These are phyloP conservation scores for Austropuccinia psidii DNA, from an alignment of 1,284 basidiomycete species.

Conservation along the genomic window DNA sequence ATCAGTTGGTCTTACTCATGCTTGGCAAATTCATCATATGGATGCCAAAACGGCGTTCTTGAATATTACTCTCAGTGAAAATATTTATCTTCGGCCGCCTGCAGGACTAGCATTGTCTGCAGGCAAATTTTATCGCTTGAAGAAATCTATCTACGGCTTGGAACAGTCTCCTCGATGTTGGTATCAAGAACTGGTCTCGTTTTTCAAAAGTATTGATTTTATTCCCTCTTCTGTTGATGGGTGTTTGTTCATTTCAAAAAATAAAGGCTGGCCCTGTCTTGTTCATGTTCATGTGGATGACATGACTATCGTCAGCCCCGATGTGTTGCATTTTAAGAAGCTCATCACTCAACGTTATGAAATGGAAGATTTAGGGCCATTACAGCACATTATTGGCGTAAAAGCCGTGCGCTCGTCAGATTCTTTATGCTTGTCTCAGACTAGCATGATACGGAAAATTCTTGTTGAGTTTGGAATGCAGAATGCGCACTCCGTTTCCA, in stretches of 20 bases:
- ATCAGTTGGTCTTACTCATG: background rate
- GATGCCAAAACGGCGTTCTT: background rate
- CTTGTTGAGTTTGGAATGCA: too few relatives aligned
- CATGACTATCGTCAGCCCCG: background rate
- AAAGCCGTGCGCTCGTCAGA: too few relatives aligned
- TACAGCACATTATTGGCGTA: too few relatives aligned
- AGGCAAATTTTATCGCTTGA: background rate
- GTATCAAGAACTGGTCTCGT: background rate
- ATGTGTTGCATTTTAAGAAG: background rate
- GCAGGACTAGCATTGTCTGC: background rate
- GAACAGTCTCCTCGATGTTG: background rate
- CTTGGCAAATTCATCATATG: background rate
- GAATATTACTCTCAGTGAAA: background rate
- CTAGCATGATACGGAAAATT: too few relatives aligned
- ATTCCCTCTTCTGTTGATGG: background rate
- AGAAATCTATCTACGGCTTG: background rate
- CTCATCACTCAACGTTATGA: background rate
- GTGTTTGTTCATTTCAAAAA: background rate
- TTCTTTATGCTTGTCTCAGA: too few relatives aligned
- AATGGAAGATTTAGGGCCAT: constrained; percentile 21
- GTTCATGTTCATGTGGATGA: constrained; percentile 9
- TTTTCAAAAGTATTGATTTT: background rate
- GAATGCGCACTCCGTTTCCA: too few relatives aligned
- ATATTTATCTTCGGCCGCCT: background rate
- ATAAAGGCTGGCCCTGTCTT: background rate